Evolutionary conservation across 2,329 filamentous ascomycete species (phyloP).

Genomic region (Trichocomaceae sp.): DNA sequence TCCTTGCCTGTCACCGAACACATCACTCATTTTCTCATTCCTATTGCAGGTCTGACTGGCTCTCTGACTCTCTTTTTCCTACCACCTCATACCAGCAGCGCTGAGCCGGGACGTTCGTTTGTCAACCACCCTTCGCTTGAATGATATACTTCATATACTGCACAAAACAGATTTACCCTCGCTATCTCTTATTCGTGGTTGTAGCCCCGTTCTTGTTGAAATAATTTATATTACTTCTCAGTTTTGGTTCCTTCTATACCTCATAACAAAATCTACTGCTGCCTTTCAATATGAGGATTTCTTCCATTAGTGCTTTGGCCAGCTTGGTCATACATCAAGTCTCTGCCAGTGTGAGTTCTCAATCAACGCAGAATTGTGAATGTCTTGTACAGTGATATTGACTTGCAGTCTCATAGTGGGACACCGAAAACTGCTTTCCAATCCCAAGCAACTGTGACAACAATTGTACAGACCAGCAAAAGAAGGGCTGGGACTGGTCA

Average conservation of each 20-base stretch:
- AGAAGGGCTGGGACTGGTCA: constrained; percentile 64
- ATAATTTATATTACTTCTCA: constrained; percentile 12
- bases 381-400: neutral
- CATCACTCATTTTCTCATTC: neutral
- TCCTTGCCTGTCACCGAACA: neutral
- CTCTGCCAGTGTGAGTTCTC: constrained; percentile 19
- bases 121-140: constrained; percentile 8
- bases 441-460: constrained; percentile 70
- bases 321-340: constrained; percentile 21
- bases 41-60: neutral
- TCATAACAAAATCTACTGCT: neutral
- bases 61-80: constrained; percentile 14
- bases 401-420: constrained; percentile 35
- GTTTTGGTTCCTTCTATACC: neutral
- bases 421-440: constrained; percentile 50
- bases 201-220: constrained; percentile 14
- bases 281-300: constrained; percentile 19
- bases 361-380: constrained; percentile 15
- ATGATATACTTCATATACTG: neutral
- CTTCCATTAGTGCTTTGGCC: constrained; percentile 15
- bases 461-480: constrained; percentile 65
- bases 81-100: constrained; percentile 14
- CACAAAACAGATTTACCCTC: constrained; percentile 33
- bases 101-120: constrained; percentile 17
- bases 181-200: neutral